Percentiles rank a stretch among this genome's conserved stretches.
phyloP scores from a whole-genome alignment of 1,139 yeast species.

The Maudiozyma humilis region DNA sequence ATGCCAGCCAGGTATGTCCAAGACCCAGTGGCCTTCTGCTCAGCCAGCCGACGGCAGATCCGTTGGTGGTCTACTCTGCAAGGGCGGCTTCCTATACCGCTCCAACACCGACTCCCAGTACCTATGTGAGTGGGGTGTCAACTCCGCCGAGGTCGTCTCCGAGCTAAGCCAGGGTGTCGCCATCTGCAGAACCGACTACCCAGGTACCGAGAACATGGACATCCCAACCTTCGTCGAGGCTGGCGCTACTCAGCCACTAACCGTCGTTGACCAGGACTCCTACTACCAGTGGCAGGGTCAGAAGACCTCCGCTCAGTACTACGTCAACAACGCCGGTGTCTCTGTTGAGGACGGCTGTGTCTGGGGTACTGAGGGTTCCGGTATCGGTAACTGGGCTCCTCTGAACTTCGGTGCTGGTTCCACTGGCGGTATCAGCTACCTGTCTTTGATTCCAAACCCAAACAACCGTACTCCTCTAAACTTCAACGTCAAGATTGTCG shows the following conservation, averaged over 20 bases:
- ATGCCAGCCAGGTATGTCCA: constrained; percentile 86
- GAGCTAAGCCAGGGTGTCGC: constrained; percentile 53
- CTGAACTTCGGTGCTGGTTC: constrained; percentile 71
- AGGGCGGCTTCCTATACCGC: constrained; percentile 61
- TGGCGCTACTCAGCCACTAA: constrained; percentile 49
- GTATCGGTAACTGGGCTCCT: constrained; percentile 81
- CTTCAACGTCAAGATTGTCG: constrained; percentile 63
- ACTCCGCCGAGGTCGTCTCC: constrained; percentile 53
- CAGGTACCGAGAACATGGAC: constrained; percentile 84
- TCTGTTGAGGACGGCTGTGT: constrained; percentile 64
- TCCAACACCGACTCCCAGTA: constrained; percentile 49
- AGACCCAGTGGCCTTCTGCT: constrained; percentile 73
- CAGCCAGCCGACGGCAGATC: constrained; percentile 73
- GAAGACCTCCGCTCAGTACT: constrained; percentile 67
- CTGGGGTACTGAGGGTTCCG: constrained; percentile 61
- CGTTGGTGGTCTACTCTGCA: constrained; percentile 70
- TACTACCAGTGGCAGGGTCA: constrained; percentile 63
- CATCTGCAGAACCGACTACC: constrained; percentile 80
- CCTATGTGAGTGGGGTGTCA: constrained; percentile 73
- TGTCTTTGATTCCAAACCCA: constrained; percentile 77
- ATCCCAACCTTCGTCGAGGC: constrained; percentile 64
- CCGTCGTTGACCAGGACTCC: constrained; percentile 55
- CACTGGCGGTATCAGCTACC: constrained; percentile 52
- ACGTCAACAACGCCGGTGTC: constrained; percentile 76
- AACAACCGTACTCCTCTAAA: constrained; percentile 56